Percentiles rank a stretch among this genome's conserved stretches.
Evolutionary conservation across 2,329 filamentous ascomycete genomes (phyloP).

Genomic region (Fusarium domesticum): DNA sequence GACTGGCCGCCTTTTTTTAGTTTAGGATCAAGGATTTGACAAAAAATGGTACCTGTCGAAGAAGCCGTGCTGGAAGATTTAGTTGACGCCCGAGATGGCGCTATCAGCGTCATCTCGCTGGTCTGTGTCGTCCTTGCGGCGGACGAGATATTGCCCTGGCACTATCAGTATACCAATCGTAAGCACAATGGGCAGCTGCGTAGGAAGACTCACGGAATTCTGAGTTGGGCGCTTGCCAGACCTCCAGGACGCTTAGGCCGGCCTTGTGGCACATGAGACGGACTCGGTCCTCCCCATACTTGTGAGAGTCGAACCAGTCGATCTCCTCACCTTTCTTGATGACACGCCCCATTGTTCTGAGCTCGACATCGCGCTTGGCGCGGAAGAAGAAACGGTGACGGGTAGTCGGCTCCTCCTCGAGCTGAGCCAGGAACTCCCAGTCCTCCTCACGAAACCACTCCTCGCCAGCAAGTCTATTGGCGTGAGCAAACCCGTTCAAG

Average conservation of each 20-base stretch:
- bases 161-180: constrained; percentile 18
- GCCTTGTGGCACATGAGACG: constrained; percentile 40
- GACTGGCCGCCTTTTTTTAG: constrained; percentile 28
- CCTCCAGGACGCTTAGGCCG: constrained; percentile 35
- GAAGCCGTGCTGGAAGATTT: constrained; percentile 10
- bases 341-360: constrained; percentile 23
- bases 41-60: constrained; percentile 3
- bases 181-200: constrained; percentile 1
- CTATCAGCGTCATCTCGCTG: constrained; percentile 38
- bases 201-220: constrained; percentile 36
- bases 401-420: constrained; percentile 37
- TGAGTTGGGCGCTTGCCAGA: constrained; percentile 38
- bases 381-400: constrained; percentile 41
- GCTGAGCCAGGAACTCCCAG: constrained; percentile 38
- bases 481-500: constrained; percentile 38
- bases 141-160: constrained; percentile 39
- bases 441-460: constrained; percentile 37
- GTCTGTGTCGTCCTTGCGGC: constrained; percentile 29
- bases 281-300: constrained; percentile 38
- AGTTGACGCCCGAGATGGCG: constrained; percentile 34
- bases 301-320: constrained; percentile 46
- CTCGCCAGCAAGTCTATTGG: constrained; percentile 36
- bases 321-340: constrained; percentile 36
- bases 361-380: constrained; percentile 34
- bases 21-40: constrained; percentile 12